Percentiles rank a stretch among this genome's conserved stretches.
These are phyloP conservation scores for Chlamydomonas sp. DNA, from an alignment of 139 green algal genomes.

Conservation along the genomic window DNA sequence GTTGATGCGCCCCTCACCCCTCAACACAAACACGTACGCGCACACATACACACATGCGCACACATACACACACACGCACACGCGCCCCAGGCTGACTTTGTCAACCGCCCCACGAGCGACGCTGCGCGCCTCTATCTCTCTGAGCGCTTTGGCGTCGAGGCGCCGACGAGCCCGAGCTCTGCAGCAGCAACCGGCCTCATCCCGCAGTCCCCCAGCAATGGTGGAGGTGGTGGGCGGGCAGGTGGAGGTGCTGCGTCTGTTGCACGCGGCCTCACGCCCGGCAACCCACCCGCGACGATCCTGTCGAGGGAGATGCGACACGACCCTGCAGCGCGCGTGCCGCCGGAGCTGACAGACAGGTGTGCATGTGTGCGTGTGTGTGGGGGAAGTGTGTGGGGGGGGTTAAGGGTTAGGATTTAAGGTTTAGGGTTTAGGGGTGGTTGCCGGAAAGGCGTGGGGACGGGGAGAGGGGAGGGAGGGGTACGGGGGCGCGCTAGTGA, in stretches of 20 bases:
- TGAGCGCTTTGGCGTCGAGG: constrained; percentile 7
- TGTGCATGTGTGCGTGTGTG: not conserved
- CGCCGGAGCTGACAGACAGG: constrained; percentile 30
- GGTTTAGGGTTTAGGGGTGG: not conserved
- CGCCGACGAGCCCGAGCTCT: not conserved
- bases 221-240: no score
- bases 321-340: constrained; percentile 18
- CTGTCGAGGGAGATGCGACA: constrained; percentile 27
- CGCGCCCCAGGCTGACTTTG: not conserved
- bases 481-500: no score
- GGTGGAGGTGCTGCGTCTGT: no score
- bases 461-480: no score
- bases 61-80: no score
- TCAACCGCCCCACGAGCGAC: constrained; percentile 24
- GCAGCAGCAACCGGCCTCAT: no score
- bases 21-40: no score
- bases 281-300: constrained; percentile 20
- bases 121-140: not conserved
- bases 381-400: not conserved
- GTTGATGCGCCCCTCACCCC: no score
- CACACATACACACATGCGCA: no score
- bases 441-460: no score
- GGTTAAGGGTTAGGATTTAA: constrained; percentile 3
- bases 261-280: no score
- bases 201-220: no score